Evolutionary conservation across 306 rosid genomes (phyloP).

Genomic region (Cucumis sativus): DNA sequence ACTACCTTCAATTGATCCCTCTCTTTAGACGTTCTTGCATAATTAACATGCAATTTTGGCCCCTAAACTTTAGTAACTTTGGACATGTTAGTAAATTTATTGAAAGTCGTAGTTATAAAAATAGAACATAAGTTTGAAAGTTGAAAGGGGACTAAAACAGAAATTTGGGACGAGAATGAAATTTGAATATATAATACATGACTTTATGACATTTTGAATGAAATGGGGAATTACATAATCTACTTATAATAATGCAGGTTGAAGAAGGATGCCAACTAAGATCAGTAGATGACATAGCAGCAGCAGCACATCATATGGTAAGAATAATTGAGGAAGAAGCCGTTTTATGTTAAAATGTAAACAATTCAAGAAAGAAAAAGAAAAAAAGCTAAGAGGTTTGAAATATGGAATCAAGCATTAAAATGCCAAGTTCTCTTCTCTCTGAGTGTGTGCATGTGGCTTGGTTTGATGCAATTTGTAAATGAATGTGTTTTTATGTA

Average conservation of each 20-base stretch:
- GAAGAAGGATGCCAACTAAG: constrained; percentile 76
- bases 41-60: too few species aligned
- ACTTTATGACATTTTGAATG: neutral
- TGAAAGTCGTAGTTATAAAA: neutral
- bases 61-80: neutral
- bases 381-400: neutral
- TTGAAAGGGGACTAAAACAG: too few species aligned
- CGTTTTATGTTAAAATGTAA: neutral
- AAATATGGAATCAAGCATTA: neutral
- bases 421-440: neutral
- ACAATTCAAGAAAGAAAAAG: neutral
- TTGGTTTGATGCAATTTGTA: constrained; percentile 2
- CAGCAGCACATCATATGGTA: constrained; percentile 63
- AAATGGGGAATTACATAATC: neutral
- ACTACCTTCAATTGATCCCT: too few species aligned
- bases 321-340: constrained; percentile 54
- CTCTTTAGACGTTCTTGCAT: too few species aligned
- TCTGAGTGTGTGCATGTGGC: neutral
- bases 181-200: too few species aligned
- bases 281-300: constrained; percentile 69
- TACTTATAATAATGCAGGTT: constrained; percentile 31
- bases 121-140: neutral
- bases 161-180: neutral
- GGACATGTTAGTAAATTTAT: neutral
- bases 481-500: neutral